Percentiles rank a stretch among this genome's conserved stretches.
Evolutionary conservation across 2,329 filamentous ascomycete genomes (phyloP).

Genomic region (Arthrobotrys megalospora): DNA sequence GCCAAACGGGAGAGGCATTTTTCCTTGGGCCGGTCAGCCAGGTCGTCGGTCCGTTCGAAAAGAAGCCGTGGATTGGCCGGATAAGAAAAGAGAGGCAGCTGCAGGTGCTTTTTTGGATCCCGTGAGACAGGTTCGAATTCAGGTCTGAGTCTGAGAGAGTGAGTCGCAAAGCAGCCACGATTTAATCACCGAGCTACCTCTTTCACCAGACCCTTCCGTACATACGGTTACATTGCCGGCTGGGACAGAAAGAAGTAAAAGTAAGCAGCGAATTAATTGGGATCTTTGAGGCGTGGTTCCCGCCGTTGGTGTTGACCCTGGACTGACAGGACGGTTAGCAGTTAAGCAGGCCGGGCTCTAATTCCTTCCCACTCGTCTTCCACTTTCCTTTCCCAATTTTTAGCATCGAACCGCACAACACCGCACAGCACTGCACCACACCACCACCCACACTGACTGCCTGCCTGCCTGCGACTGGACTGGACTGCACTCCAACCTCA

Average conservation of each 20-base stretch:
- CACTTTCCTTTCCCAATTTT: slow-evolving; percentile 50
- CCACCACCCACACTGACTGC: slow-evolving; percentile 4
- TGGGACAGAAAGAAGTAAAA: slow-evolving; percentile 22
- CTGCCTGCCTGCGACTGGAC: too few relatives aligned
- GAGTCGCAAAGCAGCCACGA: slow-evolving; percentile 48
- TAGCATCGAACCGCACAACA: slow-evolving; percentile 44
- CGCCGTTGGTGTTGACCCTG: slow-evolving; percentile 49
- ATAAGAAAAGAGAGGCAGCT: slow-evolving; percentile 55
- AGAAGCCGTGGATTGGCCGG: slow-evolving; percentile 58
- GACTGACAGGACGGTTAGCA: slow-evolving; percentile 44
- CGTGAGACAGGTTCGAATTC: slow-evolving; percentile 53
- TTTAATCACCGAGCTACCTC: slow-evolving; percentile 45
- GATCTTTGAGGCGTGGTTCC: slow-evolving; percentile 29
- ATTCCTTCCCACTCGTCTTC: slow-evolving; percentile 58
- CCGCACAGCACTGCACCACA: background rate
- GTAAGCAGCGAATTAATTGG: slow-evolving; percentile 17
- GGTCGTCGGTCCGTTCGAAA: slow-evolving; percentile 55
- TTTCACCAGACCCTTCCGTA: slow-evolving; percentile 6
- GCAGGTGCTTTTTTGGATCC: slow-evolving; percentile 61
- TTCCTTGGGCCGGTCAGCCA: slow-evolving; percentile 48
- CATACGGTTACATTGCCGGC: slow-evolving; percentile 32
- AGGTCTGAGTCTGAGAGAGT: slow-evolving; percentile 27
- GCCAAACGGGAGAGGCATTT: slow-evolving; percentile 56
- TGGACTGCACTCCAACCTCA: slow-evolving; percentile 9
- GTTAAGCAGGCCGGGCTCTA: slow-evolving; percentile 35